These are phyloP conservation scores for Xylaria grammica DNA, from an alignment of 495 filamentous ascomycete genomes.

Conservation along the genomic window DNA sequence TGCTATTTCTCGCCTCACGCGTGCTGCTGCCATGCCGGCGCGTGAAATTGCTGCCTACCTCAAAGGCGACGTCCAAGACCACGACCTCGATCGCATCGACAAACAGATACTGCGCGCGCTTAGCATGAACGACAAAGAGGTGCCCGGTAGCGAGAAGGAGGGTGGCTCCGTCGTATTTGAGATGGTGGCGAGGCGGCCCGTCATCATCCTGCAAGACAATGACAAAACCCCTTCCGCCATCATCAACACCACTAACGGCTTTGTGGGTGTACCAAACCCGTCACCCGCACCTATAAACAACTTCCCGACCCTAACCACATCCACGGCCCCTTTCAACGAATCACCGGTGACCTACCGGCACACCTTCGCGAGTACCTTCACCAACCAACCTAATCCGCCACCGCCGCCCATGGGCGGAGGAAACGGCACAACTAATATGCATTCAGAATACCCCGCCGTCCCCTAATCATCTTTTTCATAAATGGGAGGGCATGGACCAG, in stretches of 20 bases:
- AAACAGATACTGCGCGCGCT: constrained; percentile 34
- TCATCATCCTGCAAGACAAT: constrained; percentile 34
- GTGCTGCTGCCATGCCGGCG: constrained; percentile 36
- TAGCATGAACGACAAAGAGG: constrained; percentile 32
- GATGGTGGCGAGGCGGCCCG: constrained; percentile 29
- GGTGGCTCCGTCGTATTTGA: constrained; percentile 28
- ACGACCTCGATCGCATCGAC: constrained; percentile 33
- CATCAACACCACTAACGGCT: neutral
- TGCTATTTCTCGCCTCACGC: constrained; percentile 28
- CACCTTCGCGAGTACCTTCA: constrained; percentile 6
- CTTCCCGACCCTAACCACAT: constrained; percentile 41
- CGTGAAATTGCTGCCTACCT: constrained; percentile 31
- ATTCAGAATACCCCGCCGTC: constrained; percentile 7
- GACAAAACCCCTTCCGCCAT: neutral
- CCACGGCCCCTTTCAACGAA: constrained; percentile 11
- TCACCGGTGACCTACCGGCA: constrained; percentile 6
- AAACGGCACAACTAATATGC: constrained; percentile 1
- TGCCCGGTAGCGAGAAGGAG: constrained; percentile 15
- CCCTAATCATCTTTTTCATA: neutral
- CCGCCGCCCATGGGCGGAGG: neutral
- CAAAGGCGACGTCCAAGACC: constrained; percentile 31
- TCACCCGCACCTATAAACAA: constrained; percentile 2
- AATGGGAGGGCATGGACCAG: neutral
- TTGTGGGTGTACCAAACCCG: constrained; percentile 18
- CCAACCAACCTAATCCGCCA: neutral